These are phyloP conservation scores for Aspergillus pseudonomiae DNA, from an alignment of 2,329 filamentous ascomycete genomes.

Conservation along the genomic window DNA sequence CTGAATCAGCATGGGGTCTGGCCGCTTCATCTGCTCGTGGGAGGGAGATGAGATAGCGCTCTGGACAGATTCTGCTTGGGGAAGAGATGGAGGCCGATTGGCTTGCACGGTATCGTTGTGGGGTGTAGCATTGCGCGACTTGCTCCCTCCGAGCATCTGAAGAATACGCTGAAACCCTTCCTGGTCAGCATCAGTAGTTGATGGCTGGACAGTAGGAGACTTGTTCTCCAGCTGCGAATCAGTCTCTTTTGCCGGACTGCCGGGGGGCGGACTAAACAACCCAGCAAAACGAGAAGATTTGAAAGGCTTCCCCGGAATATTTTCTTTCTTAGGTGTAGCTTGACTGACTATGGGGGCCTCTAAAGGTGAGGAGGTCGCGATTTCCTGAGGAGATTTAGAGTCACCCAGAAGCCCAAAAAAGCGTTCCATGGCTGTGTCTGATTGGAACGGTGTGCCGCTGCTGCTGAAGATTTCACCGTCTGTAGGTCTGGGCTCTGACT, in stretches of 20 bases:
- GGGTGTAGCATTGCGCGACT: constrained; percentile 49
- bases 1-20: constrained; percentile 35
- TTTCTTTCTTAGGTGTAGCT: constrained; percentile 47
- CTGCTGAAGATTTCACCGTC: constrained; percentile 58
- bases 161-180: constrained; percentile 83
- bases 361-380: constrained; percentile 40
- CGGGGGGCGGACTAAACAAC: constrained; percentile 67
- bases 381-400: constrained; percentile 49
- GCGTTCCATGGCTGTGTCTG: constrained; percentile 72
- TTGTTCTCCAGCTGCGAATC: constrained; percentile 30
- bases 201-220: constrained; percentile 37
- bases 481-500: constrained; percentile 40
- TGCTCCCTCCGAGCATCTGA: constrained; percentile 71
- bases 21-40: constrained; percentile 32
- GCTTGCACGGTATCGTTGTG: constrained; percentile 41
- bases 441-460: constrained; percentile 62
- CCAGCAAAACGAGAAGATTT: constrained; percentile 87
- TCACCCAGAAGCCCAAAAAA: constrained; percentile 70
- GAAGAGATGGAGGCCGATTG: constrained; percentile 33
- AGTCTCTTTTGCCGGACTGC: constrained; percentile 53
- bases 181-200: constrained; percentile 67
- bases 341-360: constrained; percentile 9
- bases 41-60: constrained; percentile 36
- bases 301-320: constrained; percentile 53
- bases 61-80: constrained; percentile 34